A percentile compares a stretch with the other conserved stretches of the same genome.
phyloP scores from a whole-genome alignment of 371 early-diverging fungal species.

The Apophysomyces sp. region DNA sequence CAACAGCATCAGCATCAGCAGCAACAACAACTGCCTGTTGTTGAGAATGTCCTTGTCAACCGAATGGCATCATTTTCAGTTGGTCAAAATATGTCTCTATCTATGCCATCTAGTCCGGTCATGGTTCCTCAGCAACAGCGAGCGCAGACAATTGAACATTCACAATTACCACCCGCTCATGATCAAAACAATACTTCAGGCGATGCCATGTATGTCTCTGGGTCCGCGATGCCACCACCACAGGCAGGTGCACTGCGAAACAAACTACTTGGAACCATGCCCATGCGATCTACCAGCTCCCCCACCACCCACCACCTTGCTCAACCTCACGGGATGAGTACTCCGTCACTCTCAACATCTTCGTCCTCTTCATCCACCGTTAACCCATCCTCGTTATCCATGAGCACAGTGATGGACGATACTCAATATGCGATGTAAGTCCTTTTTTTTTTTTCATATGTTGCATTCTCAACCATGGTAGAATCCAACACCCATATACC shows the following conservation, averaged over 20 bases:
- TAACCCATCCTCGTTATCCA: slow-evolving; percentile 7
- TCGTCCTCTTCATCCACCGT: slow-evolving; percentile 17
- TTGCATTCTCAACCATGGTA: background rate
- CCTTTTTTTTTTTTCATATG: no score
- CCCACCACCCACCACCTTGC: slow-evolving; percentile 6
- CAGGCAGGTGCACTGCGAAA: slow-evolving; percentile 30
- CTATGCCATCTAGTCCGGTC: slow-evolving; percentile 27
- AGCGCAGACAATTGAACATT: background rate
- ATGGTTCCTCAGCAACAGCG: slow-evolving; percentile 14
- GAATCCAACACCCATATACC: background rate
- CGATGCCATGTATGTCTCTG: slow-evolving; percentile 32
- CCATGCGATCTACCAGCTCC: slow-evolving; percentile 9
- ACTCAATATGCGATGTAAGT: background rate
- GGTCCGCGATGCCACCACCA: slow-evolving; percentile 40
- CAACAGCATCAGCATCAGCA: slow-evolving; percentile 9
- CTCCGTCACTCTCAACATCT: slow-evolving; percentile 10
- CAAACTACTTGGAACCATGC: slow-evolving; percentile 21
- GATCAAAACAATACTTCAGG: background rate
- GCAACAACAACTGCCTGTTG: slow-evolving; percentile 11
- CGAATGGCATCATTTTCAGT: slow-evolving; percentile 11
- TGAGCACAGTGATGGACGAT: background rate
- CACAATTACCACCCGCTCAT: slow-evolving; percentile 4
- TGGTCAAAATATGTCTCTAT: slow-evolving; percentile 16
- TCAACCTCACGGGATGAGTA: background rate
- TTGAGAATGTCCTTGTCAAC: slow-evolving; percentile 10